Base-by-base conservation (phyloP, 1,139 yeast species). In the Suhomyces taliae region DNA sequence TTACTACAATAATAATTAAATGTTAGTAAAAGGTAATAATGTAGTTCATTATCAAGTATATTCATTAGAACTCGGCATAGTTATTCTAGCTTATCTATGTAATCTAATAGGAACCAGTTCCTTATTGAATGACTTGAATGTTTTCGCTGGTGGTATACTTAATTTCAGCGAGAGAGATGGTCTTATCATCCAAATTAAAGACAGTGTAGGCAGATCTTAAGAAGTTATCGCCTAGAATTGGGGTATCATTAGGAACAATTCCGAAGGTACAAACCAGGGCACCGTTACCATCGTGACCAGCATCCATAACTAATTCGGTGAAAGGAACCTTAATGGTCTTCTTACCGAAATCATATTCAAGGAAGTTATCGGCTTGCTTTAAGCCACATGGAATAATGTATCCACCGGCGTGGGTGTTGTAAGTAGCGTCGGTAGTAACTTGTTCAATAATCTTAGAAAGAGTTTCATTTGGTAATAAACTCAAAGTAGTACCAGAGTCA, bases 401-500 rank as follows among this genome's bases (percentile, higher is more conserved):
- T 42, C 58, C 58, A 36, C 59, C 58, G 9, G 29, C 15, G 10
- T 49, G n/a, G 14, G 31, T 10, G 41, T 59, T 53, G 48, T 52
- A 57, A 9, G 58, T 51, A 27, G 60, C 64, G 12, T 58, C 48
- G 15, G 59, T 53, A 15, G 57, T 59, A 26, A 64, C 38, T 39
- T 46, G 39, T 8, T 44, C 37, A 7, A 60, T 57, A 34, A 67
- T 44, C 10, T 51, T 38, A 9, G 48, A 41, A 37, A 53, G 38
- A 29, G 60, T 53, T 5, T 54, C 56, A 27, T 53, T 47, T 7
- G 66, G 65, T 33, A 72, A 59, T 49, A 58, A 60, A 34, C 67
- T 58, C 46, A 67, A 63, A 12, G 78, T 72, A 29, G 77, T 69
- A 36, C 78, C 78, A 6, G 76, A 67, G 51, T 73, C 78, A 31